Percentiles rank a stretch among this genome's conserved stretches.
Evolutionary conservation across 2,329 filamentous ascomycete genomes (phyloP).

Genomic region (Coniochaeta sp.): DNA sequence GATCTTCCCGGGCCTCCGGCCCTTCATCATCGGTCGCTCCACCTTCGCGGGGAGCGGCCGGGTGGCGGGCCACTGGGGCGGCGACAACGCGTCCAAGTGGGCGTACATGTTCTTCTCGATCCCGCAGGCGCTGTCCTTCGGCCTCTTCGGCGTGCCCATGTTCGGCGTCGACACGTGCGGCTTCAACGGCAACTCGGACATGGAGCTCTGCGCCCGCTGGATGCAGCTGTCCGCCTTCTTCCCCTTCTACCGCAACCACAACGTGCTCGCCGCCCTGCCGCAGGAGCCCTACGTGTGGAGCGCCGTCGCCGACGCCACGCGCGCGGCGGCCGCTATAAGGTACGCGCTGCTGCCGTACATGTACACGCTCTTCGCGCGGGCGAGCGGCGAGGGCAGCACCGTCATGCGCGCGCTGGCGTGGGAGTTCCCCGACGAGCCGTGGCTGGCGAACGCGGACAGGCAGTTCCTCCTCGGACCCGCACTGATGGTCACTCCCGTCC

Average conservation of each 20-base stretch:
- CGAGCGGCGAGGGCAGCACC: slow-evolving; percentile 58
- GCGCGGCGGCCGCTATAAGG: slow-evolving; percentile 60
- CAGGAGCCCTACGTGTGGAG: slow-evolving; percentile 70
- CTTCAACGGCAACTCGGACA: slow-evolving; percentile 59
- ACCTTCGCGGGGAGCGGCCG: slow-evolving; percentile 73
- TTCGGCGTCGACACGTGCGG: slow-evolving; percentile 66
- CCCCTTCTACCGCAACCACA: slow-evolving; percentile 75
- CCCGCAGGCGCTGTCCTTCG: slow-evolving; percentile 68
- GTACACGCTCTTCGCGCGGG: slow-evolving; percentile 65
- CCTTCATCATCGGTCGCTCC: slow-evolving; percentile 75
- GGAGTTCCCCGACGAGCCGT: slow-evolving; percentile 68
- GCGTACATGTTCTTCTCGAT: slow-evolving; percentile 71
- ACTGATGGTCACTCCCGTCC: slow-evolving; percentile 60
- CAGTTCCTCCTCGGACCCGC: slow-evolving; percentile 66
- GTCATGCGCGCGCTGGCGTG: slow-evolving; percentile 68
- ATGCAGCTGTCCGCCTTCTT: slow-evolving; percentile 56
- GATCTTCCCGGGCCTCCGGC: slow-evolving; percentile 61
- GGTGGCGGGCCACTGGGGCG: slow-evolving; percentile 77
- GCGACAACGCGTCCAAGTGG: slow-evolving; percentile 66
- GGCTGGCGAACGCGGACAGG: slow-evolving; percentile 56
- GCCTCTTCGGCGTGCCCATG: slow-evolving; percentile 70
- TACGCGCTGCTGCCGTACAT: slow-evolving; percentile 68
- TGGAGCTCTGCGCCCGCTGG: slow-evolving; percentile 66
- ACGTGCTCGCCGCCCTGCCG: slow-evolving; percentile 47
- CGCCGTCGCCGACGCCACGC: slow-evolving; percentile 57